phyloP scores from a whole-genome alignment of 805 yeast species.

The Kodamaea kaohsiungensis region DNA sequence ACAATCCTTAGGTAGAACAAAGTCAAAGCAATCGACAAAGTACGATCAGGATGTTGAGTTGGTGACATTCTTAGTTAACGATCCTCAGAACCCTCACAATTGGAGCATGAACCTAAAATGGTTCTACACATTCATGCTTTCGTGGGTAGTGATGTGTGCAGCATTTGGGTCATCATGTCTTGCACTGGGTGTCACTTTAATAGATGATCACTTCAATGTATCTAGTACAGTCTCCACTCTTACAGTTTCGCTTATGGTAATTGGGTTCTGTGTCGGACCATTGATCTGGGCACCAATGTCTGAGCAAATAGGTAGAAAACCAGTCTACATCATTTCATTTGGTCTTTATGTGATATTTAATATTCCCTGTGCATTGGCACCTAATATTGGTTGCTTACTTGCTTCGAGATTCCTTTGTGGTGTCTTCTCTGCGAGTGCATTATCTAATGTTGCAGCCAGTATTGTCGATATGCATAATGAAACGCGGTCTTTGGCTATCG shows the following conservation, averaged over 20 bases:
- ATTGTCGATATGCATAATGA: constrained; percentile 84
- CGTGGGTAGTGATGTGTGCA: constrained; percentile 78
- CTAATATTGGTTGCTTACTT: constrained; percentile 76
- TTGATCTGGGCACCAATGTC: constrained; percentile 85
- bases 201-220: constrained; percentile 66
- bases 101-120: constrained; percentile 63
- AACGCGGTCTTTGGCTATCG: constrained; percentile 85
- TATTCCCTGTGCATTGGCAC: constrained; percentile 83
- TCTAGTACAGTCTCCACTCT: constrained; percentile 76
- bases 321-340: constrained; percentile 77
- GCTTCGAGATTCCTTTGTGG: constrained; percentile 87
- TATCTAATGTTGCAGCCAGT: constrained; percentile 87
- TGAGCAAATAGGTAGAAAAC: constrained; percentile 82
- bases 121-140: constrained; percentile 65
- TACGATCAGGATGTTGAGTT: constrained; percentile 73
- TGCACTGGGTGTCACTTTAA: constrained; percentile 75
- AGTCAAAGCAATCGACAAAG: constrained; percentile 18
- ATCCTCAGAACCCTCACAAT: constrained; percentile 88
- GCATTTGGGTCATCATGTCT: constrained; percentile 93
- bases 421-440: constrained; percentile 78
- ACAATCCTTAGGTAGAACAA: constrained; percentile 60
- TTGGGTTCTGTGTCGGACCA: constrained; percentile 88
- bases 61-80: constrained; percentile 76
- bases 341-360: constrained; percentile 75
- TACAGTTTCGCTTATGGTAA: constrained; percentile 82